phyloP scores from a whole-genome alignment of 352 stramenopile genomes.

The Phytopythium vexans region DNA sequence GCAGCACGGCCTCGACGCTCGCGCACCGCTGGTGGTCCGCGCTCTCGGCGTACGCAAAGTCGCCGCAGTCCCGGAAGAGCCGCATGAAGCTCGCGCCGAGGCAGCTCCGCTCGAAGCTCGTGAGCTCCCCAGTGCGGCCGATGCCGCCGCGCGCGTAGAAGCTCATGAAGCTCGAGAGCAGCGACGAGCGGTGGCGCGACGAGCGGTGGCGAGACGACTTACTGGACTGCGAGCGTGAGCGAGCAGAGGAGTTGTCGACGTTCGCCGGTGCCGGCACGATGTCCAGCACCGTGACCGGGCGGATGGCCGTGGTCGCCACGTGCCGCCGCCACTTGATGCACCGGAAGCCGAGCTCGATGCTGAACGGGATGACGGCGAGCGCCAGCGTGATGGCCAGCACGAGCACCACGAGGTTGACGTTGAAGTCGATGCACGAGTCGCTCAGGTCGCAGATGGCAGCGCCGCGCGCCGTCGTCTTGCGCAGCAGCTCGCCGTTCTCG shows the following conservation, averaged over 20 bases:
- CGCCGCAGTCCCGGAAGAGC: slow-evolving; percentile 12
- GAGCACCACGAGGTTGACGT: slow-evolving; percentile 12
- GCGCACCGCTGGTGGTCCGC: slow-evolving; percentile 6
- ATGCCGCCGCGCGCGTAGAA: slow-evolving; percentile 1
- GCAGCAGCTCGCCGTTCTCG: slow-evolving; percentile 11
- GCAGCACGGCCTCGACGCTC: slow-evolving; percentile 9
- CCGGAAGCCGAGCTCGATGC: background rate
- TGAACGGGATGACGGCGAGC: slow-evolving; percentile 3
- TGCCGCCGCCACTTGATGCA: background rate
- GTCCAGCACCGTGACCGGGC: no score
- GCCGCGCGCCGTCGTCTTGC: slow-evolving; percentile 10
- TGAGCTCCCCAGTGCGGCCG: slow-evolving; percentile 2
- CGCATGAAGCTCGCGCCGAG: slow-evolving; percentile 8
- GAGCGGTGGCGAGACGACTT: background rate
- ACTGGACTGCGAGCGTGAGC: background rate
- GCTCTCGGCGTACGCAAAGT: slow-evolving; percentile 5
- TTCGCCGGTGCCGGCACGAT: no score
- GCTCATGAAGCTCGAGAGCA: background rate
- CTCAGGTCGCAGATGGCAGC: slow-evolving; percentile 11
- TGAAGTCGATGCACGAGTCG: slow-evolving; percentile 17
- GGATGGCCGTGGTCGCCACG: no score
- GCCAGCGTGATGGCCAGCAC: slow-evolving; percentile 1
- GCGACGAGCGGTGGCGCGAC: slow-evolving; percentile 1
- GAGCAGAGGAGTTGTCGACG: no score
- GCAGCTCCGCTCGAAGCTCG: slow-evolving; percentile 15